Evolutionary conservation across 2,329 filamentous ascomycete genomes (phyloP), one percentile per base, ranked within the genome.

Genomic region (Fusarium decemcellulare): DNA sequence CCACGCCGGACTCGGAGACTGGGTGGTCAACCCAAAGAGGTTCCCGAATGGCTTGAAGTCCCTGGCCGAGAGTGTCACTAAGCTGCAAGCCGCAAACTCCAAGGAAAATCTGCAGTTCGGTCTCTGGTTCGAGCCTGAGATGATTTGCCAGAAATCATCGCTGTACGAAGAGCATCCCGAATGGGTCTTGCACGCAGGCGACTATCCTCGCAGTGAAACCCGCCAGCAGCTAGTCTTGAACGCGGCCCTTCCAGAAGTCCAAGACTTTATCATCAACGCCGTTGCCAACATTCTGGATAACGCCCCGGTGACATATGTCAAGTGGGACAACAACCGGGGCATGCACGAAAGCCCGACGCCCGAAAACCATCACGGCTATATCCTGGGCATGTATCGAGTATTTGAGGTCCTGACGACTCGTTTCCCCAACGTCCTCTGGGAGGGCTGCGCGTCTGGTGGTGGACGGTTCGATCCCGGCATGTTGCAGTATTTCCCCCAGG

Each of bases 321-420:
- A 92, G 69, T 91, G 89, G 90, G 90, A 91, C 68, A 90, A 91
- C 76, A 92, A 92, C 77, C 81, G 90, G 6, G 89, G 85, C 1
- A 88, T 91, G 46, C 88, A 91, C 72, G 89, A 91, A 76, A 83
- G 83, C 47, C 79, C 88, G 0, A 82, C 81, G 0, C 88, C 89
- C 0, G 81, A 83, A 1, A 84, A 83, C 8, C 80, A 85, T 68
- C 88, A 91, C 73, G 78, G 81, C 2, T 91, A 91, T 76, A 90
- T 91, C 71, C 79, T 91, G 0, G 90, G 90, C 5, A 76, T 91
- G 55, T 92, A 92, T 75, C 85, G 80, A 52, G 88, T 92, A 8
- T 88, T 91, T 51, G 83, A 90, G 40, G 84, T 82, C 1, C 80
- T 92, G 1, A 91, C 89, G 0, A 84, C 83, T 1, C 81, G 82